Base-by-base conservation (phyloP, 805 yeast genomes). In the Candida namnaoensis region DNA sequence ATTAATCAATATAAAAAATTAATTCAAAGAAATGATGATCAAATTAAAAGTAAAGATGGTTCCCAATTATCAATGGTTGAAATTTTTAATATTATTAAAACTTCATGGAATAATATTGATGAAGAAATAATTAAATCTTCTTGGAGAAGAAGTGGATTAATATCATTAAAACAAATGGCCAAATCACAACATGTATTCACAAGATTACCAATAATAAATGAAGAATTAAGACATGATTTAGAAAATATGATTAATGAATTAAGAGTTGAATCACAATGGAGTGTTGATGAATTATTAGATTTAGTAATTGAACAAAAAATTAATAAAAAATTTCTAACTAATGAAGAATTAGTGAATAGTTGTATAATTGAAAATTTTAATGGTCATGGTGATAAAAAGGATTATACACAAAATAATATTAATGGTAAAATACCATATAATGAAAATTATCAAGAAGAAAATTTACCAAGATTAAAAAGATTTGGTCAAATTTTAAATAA, bases 321-420 rank as follows among this genome's bases (percentile, higher is more conserved):
- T 40, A 54, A 52, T 47, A 57, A 64, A 34, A 57, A 67, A 36
- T 80, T 78, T 49, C 64, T 73, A 10, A 76, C 83, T 15, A 76
- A 76, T 36, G 79, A 72, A 40, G 85, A 80, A 49, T 68, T 79
- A 37, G 75, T 79, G 3, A 76, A 77, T 25, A 72, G 82, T 51
- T 76, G 83, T 46, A 67, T 76, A 11, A 74, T 72, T 52, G 80
- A 76, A 42, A 47, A 52, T 38, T 56, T 48, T 42, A 50, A 46
- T 23, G 57, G 52, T 30, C 48, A 47, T 26, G 46, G 49, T 15
- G 54, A 49, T 12, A 30, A 30, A 12, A 30, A 5, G 3, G 14
- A 30, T 30, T 6, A 11, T 36, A 32, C 43, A 2, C 45, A 44
- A 24, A 56, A 50, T 1, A 38, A 30, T 12, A 9, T 4, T 12